phyloP scores from a whole-genome alignment of 306 rosid genomes.

The Corylus avellana region DNA sequence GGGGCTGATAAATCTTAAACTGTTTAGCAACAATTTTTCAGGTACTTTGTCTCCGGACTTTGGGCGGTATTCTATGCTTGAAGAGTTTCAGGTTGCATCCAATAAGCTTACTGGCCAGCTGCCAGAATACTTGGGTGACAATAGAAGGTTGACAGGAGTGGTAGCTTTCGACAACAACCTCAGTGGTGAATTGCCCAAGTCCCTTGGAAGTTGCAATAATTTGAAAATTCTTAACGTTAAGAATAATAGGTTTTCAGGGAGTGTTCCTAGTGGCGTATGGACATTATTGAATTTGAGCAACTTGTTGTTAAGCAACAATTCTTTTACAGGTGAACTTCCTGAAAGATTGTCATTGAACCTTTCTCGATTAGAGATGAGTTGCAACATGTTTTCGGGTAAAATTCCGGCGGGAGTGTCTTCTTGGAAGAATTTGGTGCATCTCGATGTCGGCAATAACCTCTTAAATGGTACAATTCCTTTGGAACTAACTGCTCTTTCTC shows the following conservation, averaged over 20 bases:
- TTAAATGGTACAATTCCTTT: slow-evolving; percentile 58
- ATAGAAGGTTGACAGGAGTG: slow-evolving; percentile 41
- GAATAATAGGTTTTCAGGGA: slow-evolving; percentile 49
- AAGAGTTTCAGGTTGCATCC: slow-evolving; percentile 27
- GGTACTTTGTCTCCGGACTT: slow-evolving; percentile 62
- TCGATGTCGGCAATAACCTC: slow-evolving; percentile 52
- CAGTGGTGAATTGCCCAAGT: slow-evolving; percentile 59
- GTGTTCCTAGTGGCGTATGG: slow-evolving; percentile 72
- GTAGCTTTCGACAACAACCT: slow-evolving; percentile 45
- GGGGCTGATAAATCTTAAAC: slow-evolving; percentile 27
- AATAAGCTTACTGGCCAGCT: slow-evolving; percentile 54
- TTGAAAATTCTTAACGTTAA: slow-evolving; percentile 27
- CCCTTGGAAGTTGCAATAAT: slow-evolving; percentile 56
- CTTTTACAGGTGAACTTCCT: slow-evolving; percentile 59
- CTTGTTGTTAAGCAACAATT: slow-evolving; percentile 43
- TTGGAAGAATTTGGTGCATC: slow-evolving; percentile 44
- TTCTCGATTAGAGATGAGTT: slow-evolving; percentile 40
- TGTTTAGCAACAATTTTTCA: slow-evolving; percentile 52
- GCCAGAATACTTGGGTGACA: slow-evolving; percentile 56
- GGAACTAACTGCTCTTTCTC: slow-evolving; percentile 49
- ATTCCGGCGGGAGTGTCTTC: slow-evolving; percentile 58
- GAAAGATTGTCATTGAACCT: slow-evolving; percentile 42
- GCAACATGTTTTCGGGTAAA: slow-evolving; percentile 59
- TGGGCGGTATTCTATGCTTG: slow-evolving; percentile 49
- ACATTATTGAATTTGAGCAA: slow-evolving; percentile 30